A percentile compares a stretch with the other conserved stretches of the same genome.
Evolutionary conservation across 1,139 yeast species (phyloP).

Genomic region (Blastobotrys apis): DNA sequence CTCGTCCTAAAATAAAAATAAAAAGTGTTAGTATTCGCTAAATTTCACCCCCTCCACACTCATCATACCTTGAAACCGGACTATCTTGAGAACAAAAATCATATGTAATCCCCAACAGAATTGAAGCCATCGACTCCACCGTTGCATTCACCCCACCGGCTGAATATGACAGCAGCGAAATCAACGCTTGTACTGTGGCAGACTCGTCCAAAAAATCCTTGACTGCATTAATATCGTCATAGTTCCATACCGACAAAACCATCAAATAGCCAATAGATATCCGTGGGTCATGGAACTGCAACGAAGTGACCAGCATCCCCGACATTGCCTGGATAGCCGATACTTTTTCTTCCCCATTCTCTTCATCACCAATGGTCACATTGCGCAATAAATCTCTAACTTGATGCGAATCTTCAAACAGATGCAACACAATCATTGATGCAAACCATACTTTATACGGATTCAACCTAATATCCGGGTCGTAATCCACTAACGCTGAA

Average conservation of each 20-base stretch:
- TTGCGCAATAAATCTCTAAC: slow-evolving; percentile 49
- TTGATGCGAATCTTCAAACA: slow-evolving; percentile 53
- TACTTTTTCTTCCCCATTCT: slow-evolving; percentile 67
- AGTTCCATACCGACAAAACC: slow-evolving; percentile 72
- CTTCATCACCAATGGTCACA: slow-evolving; percentile 62
- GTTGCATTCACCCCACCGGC: slow-evolving; percentile 51
- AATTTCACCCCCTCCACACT: neutral
- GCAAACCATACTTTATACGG: slow-evolving; percentile 92
- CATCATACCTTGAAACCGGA: slow-evolving; percentile 48
- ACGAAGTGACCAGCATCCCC: slow-evolving; percentile 64
- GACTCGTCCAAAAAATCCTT: slow-evolving; percentile 70
- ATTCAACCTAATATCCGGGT: slow-evolving; percentile 67
- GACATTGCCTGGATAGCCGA: slow-evolving; percentile 75
- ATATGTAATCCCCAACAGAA: slow-evolving; percentile 71
- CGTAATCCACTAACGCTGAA: slow-evolving; percentile 68
- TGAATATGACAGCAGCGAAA: slow-evolving; percentile 62
- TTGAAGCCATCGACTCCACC: slow-evolving; percentile 71
- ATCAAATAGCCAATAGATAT: slow-evolving; percentile 75
- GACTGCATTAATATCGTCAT: slow-evolving; percentile 71
- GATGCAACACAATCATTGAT: slow-evolving; percentile 55
- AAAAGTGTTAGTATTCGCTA: neutral
- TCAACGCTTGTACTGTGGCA: slow-evolving; percentile 59
- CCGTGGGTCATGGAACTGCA: slow-evolving; percentile 66
- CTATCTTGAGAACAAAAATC: slow-evolving; percentile 75
- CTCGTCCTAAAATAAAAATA: slow-evolving; percentile 42